Evolutionary conservation across 805 yeast species (phyloP), one percentile per base, ranked within the genome.

Genomic region (Nadsonia fulvescens): DNA sequence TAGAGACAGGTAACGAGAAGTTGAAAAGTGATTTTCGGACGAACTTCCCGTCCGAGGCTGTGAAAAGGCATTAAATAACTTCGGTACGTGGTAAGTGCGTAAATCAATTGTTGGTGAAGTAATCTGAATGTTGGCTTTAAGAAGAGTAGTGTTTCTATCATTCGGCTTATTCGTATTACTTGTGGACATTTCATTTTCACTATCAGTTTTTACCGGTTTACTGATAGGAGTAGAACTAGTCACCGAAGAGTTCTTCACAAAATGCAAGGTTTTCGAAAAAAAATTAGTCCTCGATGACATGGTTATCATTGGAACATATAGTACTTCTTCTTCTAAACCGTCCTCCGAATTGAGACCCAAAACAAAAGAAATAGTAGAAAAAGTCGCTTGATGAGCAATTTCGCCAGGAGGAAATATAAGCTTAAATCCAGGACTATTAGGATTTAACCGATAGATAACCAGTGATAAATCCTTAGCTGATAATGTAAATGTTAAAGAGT

Each of bases 341-440:
- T 32, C 32, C 17, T 44, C 47, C 8, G 30, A 31, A 16, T 42
- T 46, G 12, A 53, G 22, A 9, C 54, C 57, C 18, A 51, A 37
- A 7, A 43, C 43, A 15, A 50, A 24, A 3, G 56, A 46, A 9
- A 49, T 42, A 3, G 48, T 34, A 8, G 53, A 37, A 23, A 49
- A 32, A 7, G 51, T 39, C 6, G 51, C 46, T 36, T 54, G 60
- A 32, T 54, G 60, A 4, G 59, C 58, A n/a, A 39, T 30, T 20
- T 50, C 56, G 12, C 32, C 39, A 3, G 34, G 33, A 6, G 39
- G 38, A 32, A 49, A 54, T 19, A 42, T 33, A 32, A 54, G 39
- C 33, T 49, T 42, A 37, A 54, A 56, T 1, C 56, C 57, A 7
- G 58, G 54, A 25, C 48, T 47, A 18, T 39, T 35, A 5, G 59